These are phyloP conservation scores for Coelastrella sp. DNA, from an alignment of 139 green algal genomes.

Conservation along the genomic window DNA sequence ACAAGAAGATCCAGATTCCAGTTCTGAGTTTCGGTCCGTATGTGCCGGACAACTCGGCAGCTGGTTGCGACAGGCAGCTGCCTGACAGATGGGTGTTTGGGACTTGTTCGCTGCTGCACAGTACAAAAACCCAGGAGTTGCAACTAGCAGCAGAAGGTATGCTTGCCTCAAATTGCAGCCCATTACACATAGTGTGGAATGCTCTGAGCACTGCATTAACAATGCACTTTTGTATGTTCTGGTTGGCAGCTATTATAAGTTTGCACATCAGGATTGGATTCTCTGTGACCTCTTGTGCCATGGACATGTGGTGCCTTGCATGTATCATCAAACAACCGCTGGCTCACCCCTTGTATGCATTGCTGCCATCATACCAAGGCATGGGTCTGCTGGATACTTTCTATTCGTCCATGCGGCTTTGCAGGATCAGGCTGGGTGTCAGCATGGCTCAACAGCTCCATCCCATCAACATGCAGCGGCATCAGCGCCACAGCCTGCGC, in stretches of 20 bases:
- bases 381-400: too few species aligned
- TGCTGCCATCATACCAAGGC: too few species aligned
- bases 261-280: too few species aligned
- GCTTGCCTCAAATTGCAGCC: neutral
- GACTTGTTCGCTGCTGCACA: neutral
- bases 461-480: neutral
- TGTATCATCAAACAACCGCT: too few species aligned
- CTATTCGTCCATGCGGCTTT: neutral
- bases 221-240: too few species aligned
- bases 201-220: too few species aligned
- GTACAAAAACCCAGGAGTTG: neutral
- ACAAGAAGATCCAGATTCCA: neutral
- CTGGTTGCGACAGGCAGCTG: neutral
- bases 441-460: neutral
- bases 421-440: neutral
- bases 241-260: too few species aligned
- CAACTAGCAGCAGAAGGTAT: neutral
- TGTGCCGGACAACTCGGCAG: neutral
- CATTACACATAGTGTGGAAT: neutral
- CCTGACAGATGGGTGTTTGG: conserved; percentile 10
- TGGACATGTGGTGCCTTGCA: too few species aligned
- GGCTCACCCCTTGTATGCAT: too few species aligned
- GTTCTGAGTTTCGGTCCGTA: conserved; percentile 12
- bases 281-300: too few species aligned
- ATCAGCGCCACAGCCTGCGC: conserved; percentile 1